Conservation (phyloP, 805 yeast genomes). For the Ogataea polymorpha region DNA sequence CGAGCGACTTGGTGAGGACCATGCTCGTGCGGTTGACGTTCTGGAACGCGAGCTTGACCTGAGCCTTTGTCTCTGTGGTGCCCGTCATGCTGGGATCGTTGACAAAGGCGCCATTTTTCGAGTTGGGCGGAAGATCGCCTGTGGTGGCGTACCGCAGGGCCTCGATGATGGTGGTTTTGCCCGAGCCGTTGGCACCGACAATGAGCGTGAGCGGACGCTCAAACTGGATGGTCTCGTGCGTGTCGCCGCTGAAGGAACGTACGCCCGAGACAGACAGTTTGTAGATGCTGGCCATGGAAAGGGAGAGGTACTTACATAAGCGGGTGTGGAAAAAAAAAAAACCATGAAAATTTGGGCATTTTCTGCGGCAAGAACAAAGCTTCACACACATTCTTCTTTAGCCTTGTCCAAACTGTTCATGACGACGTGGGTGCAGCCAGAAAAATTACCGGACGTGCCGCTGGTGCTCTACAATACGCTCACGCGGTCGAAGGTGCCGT, state of each 20-base stretch:
- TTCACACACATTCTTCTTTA: not conserved
- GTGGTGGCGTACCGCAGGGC: conserved; percentile 92
- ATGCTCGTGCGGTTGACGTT: conserved; percentile 70
- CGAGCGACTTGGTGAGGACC: conserved; percentile 86
- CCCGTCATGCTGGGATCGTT: conserved; percentile 86
- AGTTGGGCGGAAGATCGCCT: conserved; percentile 93
- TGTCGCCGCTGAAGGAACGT: conserved; percentile 84
- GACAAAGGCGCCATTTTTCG: conserved; percentile 93
- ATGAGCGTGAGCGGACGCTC: conserved; percentile 88
- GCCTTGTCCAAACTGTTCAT: conserved; percentile 6
- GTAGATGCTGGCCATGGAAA: conserved; percentile 41
- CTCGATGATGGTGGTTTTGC: conserved; percentile 94
- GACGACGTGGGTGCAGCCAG: conserved; percentile 33
- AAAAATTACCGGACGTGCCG: conserved; percentile 30
- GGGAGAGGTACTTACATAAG: conserved; percentile 8
- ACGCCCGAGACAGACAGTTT: conserved; percentile 80
- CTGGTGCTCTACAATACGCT: conserved; percentile 77
- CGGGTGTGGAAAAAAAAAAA: conserved; percentile 1
- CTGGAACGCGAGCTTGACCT: conserved; percentile 81
- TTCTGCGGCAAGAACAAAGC: conserved; percentile 8
- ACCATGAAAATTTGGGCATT: conserved; percentile 10
- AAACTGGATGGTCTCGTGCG: conserved; percentile 82
- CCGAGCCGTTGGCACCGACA: conserved; percentile 95
- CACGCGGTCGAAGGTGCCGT: conserved; percentile 76
- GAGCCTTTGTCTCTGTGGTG: conserved; percentile 78